Percentiles rank a stretch among this genome's conserved stretches.
Evolutionary conservation across 1,284 basidiomycete species (phyloP).

Genomic region (Rhodotorula sp.): DNA sequence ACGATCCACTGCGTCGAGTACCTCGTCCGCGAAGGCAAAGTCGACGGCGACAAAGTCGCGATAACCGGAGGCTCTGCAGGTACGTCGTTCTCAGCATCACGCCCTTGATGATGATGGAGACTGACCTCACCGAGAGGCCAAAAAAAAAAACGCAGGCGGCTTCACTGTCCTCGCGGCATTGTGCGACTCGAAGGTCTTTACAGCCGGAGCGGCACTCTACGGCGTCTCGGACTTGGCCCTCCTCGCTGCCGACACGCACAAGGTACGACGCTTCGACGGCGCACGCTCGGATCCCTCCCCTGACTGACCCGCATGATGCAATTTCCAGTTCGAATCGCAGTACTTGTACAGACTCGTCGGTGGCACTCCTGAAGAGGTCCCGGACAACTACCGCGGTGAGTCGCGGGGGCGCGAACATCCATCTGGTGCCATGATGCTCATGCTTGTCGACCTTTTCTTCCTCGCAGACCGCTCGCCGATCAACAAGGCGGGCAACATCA

Average conservation of each 20-base stretch:
- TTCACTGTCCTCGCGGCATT: conserved; percentile 61
- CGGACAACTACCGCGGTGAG: conserved; percentile 54
- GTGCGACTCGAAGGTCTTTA: conserved; percentile 53
- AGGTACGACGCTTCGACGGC: conserved; percentile 55
- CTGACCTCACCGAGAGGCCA: not conserved
- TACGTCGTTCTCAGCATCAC: conserved; percentile 6
- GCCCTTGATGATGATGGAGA: not conserved
- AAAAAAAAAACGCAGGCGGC: conserved; percentile 53
- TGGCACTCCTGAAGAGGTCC: conserved; percentile 55
- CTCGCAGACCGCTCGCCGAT: conserved; percentile 56
- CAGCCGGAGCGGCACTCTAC: conserved; percentile 58
- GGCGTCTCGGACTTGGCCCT: conserved; percentile 60
- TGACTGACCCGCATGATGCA: not conserved
- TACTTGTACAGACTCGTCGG: conserved; percentile 57
- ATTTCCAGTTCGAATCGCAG: conserved; percentile 40
- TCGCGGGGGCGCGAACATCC: not conserved
- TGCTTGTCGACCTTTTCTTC: not conserved
- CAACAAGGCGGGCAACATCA: conserved; percentile 57
- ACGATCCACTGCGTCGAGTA: conserved; percentile 58
- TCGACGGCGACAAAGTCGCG: conserved; percentile 60
- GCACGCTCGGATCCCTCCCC: too few species aligned
- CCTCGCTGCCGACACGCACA: conserved; percentile 62
- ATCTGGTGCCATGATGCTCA: not conserved
- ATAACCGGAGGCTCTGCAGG: conserved; percentile 62
- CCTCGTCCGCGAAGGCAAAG: conserved; percentile 53